phyloP scores from a whole-genome alignment of 106 monocot genomes.

The Dendrobium catenatum region DNA sequence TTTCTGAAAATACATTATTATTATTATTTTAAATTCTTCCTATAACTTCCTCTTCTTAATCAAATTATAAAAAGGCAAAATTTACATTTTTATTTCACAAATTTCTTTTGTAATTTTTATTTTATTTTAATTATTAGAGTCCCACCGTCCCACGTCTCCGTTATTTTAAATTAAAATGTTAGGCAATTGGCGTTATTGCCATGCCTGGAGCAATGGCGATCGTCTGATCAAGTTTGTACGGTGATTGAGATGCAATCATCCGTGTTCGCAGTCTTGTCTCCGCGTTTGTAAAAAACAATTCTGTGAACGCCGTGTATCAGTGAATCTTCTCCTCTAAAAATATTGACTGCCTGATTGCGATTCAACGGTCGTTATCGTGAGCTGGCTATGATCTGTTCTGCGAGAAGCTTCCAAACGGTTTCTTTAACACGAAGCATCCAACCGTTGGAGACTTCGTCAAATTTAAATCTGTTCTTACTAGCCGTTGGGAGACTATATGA shows the following conservation, averaged over 20 bases:
- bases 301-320: neutral
- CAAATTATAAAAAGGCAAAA: too few species aligned
- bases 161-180: too few species aligned
- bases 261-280: neutral
- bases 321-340: too few species aligned
- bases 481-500: neutral
- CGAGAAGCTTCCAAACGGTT: conserved; percentile 1
- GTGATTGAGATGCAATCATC: neutral
- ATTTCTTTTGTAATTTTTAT: too few species aligned
- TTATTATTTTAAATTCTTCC: too few species aligned
- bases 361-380: neutral
- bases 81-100: too few species aligned
- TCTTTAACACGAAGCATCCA: neutral
- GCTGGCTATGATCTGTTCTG: neutral
- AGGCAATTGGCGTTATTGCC: too few species aligned
- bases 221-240: neutral
- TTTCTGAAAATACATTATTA: too few species aligned
- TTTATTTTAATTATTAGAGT: too few species aligned
- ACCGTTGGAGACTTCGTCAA: neutral
- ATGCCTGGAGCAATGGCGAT: neutral
- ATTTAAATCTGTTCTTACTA: neutral
- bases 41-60: too few species aligned
- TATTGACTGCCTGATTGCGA: neutral
- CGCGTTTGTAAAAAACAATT: neutral
- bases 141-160: neutral